Evolutionary conservation across 805 yeast genomes (phyloP).

Genomic region (Saturnispora hagleri): DNA sequence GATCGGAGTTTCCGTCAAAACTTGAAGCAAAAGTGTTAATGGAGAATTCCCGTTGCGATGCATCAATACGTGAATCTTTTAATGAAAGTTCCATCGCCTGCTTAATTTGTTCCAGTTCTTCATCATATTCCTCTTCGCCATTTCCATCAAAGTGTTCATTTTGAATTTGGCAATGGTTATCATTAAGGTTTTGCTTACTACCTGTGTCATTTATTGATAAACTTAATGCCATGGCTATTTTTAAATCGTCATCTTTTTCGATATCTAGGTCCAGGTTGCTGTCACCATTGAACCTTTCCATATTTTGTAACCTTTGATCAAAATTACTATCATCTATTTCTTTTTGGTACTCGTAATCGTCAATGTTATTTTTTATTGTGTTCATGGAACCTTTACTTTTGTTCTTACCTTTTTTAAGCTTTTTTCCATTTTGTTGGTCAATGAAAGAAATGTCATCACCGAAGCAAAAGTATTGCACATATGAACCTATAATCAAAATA

Average conservation of each 20-base stretch:
- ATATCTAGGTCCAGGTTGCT: constrained; percentile 13
- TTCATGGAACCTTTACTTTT: constrained; percentile 17
- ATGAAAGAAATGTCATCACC: constrained; percentile 27
- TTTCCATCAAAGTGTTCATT: not conserved
- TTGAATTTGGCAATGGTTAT: not conserved
- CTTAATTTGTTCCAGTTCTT: not conserved
- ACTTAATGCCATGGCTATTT: constrained; percentile 36
- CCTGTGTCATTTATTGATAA: constrained; percentile 18
- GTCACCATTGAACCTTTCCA: constrained; percentile 39
- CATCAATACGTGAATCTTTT: not conserved
- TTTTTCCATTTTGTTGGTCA: constrained; percentile 13
- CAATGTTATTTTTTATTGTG: constrained; percentile 27
- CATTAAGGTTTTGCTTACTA: not conserved
- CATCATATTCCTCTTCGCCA: not conserved
- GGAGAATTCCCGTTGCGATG: not conserved
- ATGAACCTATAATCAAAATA: constrained; percentile 32
- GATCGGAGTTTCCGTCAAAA: not conserved
- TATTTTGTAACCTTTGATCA: constrained; percentile 4
- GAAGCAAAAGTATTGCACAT: constrained; percentile 38
- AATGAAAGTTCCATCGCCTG: constrained; percentile 1
- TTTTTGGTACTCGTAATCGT: constrained; percentile 20
- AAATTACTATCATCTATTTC: constrained; percentile 20
- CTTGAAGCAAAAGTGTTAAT: not conserved
- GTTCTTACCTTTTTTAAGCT: constrained; percentile 6
- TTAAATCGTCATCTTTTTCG: constrained; percentile 33